phyloP scores from a whole-genome alignment of 306 rosid species.

The Prunus persica region DNA sequence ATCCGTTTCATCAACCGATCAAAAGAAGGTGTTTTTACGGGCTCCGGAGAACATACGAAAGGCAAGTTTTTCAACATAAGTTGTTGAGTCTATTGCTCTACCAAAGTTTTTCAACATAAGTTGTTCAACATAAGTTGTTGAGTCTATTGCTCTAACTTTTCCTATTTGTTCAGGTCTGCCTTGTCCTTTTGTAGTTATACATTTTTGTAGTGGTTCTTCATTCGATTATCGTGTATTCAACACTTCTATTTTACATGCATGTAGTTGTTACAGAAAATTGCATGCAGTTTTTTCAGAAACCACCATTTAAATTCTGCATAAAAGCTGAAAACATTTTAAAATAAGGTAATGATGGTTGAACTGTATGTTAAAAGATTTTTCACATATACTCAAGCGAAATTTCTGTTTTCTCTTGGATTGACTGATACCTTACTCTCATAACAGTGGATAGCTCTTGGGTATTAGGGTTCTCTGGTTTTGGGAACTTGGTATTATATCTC shows the following conservation, averaged over 20 bases:
- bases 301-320: neutral
- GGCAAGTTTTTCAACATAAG: slow-evolving; percentile 39
- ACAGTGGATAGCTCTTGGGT: neutral
- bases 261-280: neutral
- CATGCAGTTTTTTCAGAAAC: neutral
- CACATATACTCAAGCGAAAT: neutral
- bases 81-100: slow-evolving; percentile 7
- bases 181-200: neutral
- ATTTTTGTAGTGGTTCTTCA: neutral
- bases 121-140: too few relatives aligned
- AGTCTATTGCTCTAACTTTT: too few relatives aligned
- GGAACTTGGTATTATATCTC: neutral
- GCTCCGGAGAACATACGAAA: slow-evolving; percentile 81
- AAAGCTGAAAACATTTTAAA: neutral
- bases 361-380: neutral
- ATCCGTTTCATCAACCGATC: slow-evolving; percentile 69
- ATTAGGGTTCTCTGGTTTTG: too few relatives aligned
- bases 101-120: too few relatives aligned
- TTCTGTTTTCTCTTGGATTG: neutral
- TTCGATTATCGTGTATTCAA: neutral
- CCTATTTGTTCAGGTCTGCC: too few relatives aligned
- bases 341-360: neutral
- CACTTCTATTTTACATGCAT: neutral
- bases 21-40: slow-evolving; percentile 73
- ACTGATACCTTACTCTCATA: neutral